These are phyloP conservation scores for Penicillium ucsense DNA, from an alignment of 495 filamentous ascomycete genomes.

Conservation along the genomic window DNA sequence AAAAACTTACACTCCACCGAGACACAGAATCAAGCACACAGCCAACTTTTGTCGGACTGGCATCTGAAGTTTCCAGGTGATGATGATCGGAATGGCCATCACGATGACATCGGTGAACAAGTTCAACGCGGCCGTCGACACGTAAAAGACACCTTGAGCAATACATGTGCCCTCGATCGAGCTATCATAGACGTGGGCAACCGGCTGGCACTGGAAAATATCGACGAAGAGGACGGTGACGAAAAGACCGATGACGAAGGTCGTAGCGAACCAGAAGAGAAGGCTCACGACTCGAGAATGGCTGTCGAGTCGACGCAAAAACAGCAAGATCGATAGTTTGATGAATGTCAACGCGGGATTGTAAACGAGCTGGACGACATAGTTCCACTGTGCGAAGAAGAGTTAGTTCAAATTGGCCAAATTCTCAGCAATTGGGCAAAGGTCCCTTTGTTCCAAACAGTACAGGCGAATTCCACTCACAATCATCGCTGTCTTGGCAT, in stretches of 20 bases:
- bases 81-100: constrained; percentile 37
- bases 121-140: constrained; percentile 33
- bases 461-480: constrained; percentile 6
- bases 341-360: constrained; percentile 53
- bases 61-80: constrained; percentile 39
- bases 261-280: constrained; percentile 33
- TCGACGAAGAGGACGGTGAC: constrained; percentile 46
- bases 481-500: constrained; percentile 10
- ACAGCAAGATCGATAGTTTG: constrained; percentile 45
- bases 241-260: constrained; percentile 42
- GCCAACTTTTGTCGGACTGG: constrained; percentile 32
- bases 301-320: constrained; percentile 39
- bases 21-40: constrained; percentile 32
- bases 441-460: background rate
- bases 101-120: constrained; percentile 40
- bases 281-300: constrained; percentile 23
- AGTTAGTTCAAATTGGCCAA: background rate
- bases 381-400: constrained; percentile 23
- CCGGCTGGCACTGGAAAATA: constrained; percentile 46
- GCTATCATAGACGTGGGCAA: constrained; percentile 33
- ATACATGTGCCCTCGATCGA: constrained; percentile 32
- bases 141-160: constrained; percentile 30
- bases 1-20: constrained; percentile 30
- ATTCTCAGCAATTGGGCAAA: too few relatives aligned
- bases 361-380: constrained; percentile 51